Base-by-base conservation (phyloP, 305 asterid genomes). In the Fraxinus angustifolia region DNA sequence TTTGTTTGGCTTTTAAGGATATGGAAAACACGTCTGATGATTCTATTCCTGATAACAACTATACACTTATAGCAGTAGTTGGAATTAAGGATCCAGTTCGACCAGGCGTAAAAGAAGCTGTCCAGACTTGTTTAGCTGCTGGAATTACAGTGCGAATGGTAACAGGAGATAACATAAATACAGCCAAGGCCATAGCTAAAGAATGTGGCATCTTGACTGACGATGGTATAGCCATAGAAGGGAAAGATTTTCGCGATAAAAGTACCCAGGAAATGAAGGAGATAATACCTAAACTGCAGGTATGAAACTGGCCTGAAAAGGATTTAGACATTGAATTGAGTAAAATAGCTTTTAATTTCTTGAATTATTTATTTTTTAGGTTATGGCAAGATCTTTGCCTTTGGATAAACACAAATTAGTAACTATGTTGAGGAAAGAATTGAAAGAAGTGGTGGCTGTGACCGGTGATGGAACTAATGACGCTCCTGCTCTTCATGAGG, bases 381-480 rank as follows among this genome's bases (percentile, higher is more conserved):
- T 92, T 45, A 90, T 93, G 94, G 97, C 97, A 3, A 86, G 96
- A 72, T 93, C 96, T 0, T 82, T 90, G 82, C 96, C 97, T 71
- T 83, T 90, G 85, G 97, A 93, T 87, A 93, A 91, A 79, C 97
- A 91, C 86, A 91, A 88, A 82, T 83, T 94, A 74, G 97, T 92
- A 35, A 86, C 91, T 23, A 36, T 88, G 36, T 82, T 94, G 88
- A 91, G 96, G 78, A 88, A 88, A 76, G 96, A 90, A 38, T 89
- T 72, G 84, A 84, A 88, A 16, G 93, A 94, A 86, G 95, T 92
- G 21, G 98, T 94, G 53, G 93, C 97, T 2, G 97, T 94, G 60
- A 94, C 98, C 11, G 98, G 96, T 1, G 98, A 94, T 80, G 98
- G 97, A 26, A 92, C 97, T 60, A 94, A 94, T 53, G 98, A 94